Percentiles rank a stretch among this genome's conserved stretches.
Evolutionary conservation across 495 filamentous ascomycete species (phyloP).

Genomic region (Lichenothelia convexa): DNA sequence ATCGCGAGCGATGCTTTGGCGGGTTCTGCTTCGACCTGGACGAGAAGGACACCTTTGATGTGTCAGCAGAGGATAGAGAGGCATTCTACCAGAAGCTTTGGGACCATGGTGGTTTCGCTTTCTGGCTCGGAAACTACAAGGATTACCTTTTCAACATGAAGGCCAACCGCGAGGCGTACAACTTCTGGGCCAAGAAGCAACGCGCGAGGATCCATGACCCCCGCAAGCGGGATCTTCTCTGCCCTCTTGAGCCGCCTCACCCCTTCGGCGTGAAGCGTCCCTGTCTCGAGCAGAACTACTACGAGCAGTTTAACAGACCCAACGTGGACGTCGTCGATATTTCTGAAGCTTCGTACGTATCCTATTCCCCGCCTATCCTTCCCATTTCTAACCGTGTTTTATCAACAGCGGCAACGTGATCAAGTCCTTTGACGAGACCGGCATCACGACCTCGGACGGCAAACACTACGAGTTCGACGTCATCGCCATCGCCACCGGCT

Average conservation of each 20-base stretch:
- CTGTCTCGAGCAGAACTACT: slow-evolving; percentile 36
- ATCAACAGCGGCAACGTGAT: slow-evolving; percentile 31
- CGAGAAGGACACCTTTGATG: slow-evolving; percentile 27
- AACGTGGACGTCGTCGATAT: slow-evolving; percentile 37
- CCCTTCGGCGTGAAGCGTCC: slow-evolving; percentile 36
- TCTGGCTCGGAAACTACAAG: slow-evolving; percentile 30
- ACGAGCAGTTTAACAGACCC: slow-evolving; percentile 36
- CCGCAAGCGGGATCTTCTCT: slow-evolving; percentile 31
- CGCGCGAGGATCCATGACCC: slow-evolving; percentile 33
- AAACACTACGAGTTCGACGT: slow-evolving; percentile 28
- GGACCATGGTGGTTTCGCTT: slow-evolving; percentile 30
- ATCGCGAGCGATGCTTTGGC: slow-evolving; percentile 20
- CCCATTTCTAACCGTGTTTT: no score
- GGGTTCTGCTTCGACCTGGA: slow-evolving; percentile 27
- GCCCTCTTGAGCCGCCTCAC: slow-evolving; percentile 32
- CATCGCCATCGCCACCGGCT: slow-evolving; percentile 35
- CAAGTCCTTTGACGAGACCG: slow-evolving; percentile 24
- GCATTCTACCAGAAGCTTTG: slow-evolving; percentile 29
- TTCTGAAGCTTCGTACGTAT: no score
- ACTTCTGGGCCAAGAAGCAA: slow-evolving; percentile 38
- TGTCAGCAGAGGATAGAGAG: slow-evolving; percentile 27
- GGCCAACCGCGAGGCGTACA: slow-evolving; percentile 30
- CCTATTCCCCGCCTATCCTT: no score
- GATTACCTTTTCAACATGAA: slow-evolving; percentile 27
- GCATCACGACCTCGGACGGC: slow-evolving; percentile 25